Conservation (phyloP, 805 yeast genomes). For the Lipomyces mesembrius region DNA sequence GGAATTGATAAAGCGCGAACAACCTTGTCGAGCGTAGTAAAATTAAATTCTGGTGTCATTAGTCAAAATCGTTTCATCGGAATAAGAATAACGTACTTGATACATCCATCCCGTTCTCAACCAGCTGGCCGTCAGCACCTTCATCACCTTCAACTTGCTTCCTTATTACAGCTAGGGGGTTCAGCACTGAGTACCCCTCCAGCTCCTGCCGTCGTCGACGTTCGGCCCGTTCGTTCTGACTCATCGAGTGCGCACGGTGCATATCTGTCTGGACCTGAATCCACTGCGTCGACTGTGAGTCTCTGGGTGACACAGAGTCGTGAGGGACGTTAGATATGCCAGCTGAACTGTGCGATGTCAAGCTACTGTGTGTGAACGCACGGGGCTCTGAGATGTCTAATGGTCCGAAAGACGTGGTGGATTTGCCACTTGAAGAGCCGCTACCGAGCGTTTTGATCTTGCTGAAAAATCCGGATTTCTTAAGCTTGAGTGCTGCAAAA, state of each 20-base stretch:
- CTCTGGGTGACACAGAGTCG: constrained; percentile 5
- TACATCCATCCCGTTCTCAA: constrained; percentile 31
- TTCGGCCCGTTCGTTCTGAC: constrained; percentile 67
- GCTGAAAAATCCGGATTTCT: constrained; percentile 38
- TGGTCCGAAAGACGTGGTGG: constrained; percentile 17
- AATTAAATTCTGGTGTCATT: constrained; percentile 17
- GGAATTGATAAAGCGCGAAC: constrained; percentile 31
- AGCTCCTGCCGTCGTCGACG: constrained; percentile 65
- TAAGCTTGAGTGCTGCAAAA: constrained; percentile 39
- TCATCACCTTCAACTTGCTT: constrained; percentile 40
- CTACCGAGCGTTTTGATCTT: constrained; percentile 29
- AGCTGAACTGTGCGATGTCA: constrained; percentile 17
- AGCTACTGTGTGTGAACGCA: constrained; percentile 8
- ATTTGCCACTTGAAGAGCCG: constrained; percentile 16
- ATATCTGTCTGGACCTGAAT: constrained; percentile 62
- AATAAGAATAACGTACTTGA: constrained; percentile 9
- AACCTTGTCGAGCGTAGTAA: constrained; percentile 28
- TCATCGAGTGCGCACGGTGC: constrained; percentile 72
- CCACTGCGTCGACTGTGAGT: constrained; percentile 48
- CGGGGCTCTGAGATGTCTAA: background rate
- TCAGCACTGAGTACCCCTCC: constrained; percentile 67
- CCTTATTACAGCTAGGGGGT: constrained; percentile 50
- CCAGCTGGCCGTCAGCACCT: constrained; percentile 36
- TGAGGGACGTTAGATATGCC: background rate
- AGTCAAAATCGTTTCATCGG: background rate